Base-by-base conservation (phyloP, 2,329 filamentous ascomycete genomes). In the Calonectria leucothoes region DNA sequence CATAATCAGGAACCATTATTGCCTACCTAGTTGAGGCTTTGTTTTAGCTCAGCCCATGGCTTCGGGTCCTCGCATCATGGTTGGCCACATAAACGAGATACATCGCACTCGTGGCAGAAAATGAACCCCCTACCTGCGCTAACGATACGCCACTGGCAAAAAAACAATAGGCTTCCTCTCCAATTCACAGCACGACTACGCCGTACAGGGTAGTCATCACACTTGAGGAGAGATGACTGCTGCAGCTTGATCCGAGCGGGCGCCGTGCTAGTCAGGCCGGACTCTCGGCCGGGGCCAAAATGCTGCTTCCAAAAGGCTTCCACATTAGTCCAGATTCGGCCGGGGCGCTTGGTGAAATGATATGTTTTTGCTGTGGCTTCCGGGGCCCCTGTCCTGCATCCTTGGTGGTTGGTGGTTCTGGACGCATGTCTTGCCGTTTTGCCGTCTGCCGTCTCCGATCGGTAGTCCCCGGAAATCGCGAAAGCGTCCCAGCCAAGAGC, bases 361-460 rank as follows among this genome's bases (percentile, higher is more conserved):
- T 51, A 14, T 67, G 65, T 55, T 67, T 67, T 67, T 57, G 65
- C 65, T 67, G 49, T 57, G 65, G 65, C 65, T 57, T 67, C n/a
- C 15, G 33, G 25, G 35, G 23, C 8, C 55, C 55, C 55, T 61
- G 55, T 20, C 55, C 33, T 25, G n/a, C n/a, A 39, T 23, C 33
- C 55, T 61, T 39, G 55, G 12, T 20, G 27, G 29, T 45, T 45
- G 20, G 42, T 45, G 42, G 55, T 61, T 61, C 55, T 61, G 27
- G 55, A 33, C 55, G 39, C 55, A 61, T 61, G 55, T 61, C 55
- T 61, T 61, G 55, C 55, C 55, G 55, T 27, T 61, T 35, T 39
- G 33, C 55, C 55, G 55, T 27, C 63, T 52, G 63, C 45, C 31
- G 63, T 66, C n/a, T 61, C 55, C 55, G 55, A 61, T 61, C 55